A percentile compares a stretch with the other conserved stretches of the same genome.
Conservation (phyloP, 1,284 basidiomycete genomes). For the Rhizoctonia solani region DNA sequence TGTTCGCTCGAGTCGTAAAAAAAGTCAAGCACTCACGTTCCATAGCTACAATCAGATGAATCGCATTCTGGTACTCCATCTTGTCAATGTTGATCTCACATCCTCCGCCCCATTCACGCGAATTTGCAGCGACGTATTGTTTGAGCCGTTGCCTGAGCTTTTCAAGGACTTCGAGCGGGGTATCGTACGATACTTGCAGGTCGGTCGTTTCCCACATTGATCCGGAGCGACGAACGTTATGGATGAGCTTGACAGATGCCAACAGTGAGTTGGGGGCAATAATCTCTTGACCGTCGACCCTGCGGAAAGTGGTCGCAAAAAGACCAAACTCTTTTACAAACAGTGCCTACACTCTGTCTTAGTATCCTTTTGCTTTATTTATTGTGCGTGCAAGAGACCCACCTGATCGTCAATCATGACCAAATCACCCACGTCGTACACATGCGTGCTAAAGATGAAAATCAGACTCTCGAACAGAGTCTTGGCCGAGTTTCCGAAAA, state of each 20-base stretch:
- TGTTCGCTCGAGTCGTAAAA: neutral
- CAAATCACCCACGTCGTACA: constrained; percentile 77
- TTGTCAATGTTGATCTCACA: constrained; percentile 39
- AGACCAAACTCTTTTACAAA: constrained; percentile 79
- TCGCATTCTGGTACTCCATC: constrained; percentile 76
- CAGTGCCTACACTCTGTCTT: constrained; percentile 49
- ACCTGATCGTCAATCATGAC: constrained; percentile 77
- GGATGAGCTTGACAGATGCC: constrained; percentile 72
- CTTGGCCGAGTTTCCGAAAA: constrained; percentile 82
- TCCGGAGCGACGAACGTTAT: constrained; percentile 73
- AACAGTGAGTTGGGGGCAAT: constrained; percentile 81
- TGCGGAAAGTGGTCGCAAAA: constrained; percentile 78
- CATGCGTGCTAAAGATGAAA: constrained; percentile 83
- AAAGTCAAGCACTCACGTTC: constrained; percentile 78
- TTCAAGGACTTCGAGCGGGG: constrained; percentile 68
- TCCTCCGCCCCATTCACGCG: constrained; percentile 63
- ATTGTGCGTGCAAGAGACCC: constrained; percentile 33
- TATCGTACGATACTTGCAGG: constrained; percentile 65
- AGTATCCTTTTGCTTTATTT: no score
- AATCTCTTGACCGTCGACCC: constrained; percentile 75
- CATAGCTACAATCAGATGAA: constrained; percentile 66
- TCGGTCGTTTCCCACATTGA: constrained; percentile 82
- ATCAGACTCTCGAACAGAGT: constrained; percentile 79
- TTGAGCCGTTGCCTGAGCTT: constrained; percentile 63
- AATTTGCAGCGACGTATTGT: constrained; percentile 67